Evolutionary conservation across 2,329 filamentous ascomycete species (phyloP).

Genomic region (Capronia americana): DNA sequence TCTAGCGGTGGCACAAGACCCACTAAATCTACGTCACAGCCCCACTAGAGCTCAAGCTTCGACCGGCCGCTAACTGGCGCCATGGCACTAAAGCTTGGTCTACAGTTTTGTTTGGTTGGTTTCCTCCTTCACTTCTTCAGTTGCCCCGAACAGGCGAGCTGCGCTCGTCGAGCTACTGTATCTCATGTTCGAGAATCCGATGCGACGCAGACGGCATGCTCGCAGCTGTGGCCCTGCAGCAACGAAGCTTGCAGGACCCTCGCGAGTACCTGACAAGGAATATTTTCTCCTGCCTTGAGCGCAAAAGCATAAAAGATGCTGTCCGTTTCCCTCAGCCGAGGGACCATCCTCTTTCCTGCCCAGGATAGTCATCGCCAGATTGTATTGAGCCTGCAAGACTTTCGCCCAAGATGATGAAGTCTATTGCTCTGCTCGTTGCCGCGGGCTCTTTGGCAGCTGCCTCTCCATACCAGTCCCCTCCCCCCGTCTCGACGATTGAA

Average conservation of each 20-base stretch:
- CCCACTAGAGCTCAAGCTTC: slow-evolving; percentile 14
- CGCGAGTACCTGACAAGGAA: neutral
- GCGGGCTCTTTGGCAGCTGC: slow-evolving; percentile 24
- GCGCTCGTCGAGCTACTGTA: neutral
- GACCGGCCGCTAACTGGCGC: neutral
- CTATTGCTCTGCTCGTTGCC: slow-evolving; percentile 22
- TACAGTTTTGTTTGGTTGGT: slow-evolving; percentile 8
- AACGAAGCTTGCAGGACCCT: neutral
- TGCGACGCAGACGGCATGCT: slow-evolving; percentile 10
- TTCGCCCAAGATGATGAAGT: slow-evolving; percentile 22
- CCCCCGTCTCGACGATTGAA: slow-evolving; percentile 27
- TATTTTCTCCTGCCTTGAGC: neutral
- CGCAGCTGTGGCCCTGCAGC: slow-evolving; percentile 15
- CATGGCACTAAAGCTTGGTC: slow-evolving; percentile 16
- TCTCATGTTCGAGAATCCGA: neutral
- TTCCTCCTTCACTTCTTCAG: neutral
- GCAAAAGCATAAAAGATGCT: slow-evolving; percentile 18
- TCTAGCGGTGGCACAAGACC: neutral
- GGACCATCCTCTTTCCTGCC: neutral
- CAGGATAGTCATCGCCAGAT: neutral
- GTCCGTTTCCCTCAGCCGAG: neutral
- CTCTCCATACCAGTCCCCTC: slow-evolving; percentile 19
- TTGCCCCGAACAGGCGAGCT: slow-evolving; percentile 4
- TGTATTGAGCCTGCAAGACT: neutral
- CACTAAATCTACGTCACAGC: neutral